A percentile compares a stretch with the other conserved stretches of the same genome.
Evolutionary conservation across 2,329 filamentous ascomycete genomes (phyloP).

Genomic region (Xylariaceae sp.): DNA sequence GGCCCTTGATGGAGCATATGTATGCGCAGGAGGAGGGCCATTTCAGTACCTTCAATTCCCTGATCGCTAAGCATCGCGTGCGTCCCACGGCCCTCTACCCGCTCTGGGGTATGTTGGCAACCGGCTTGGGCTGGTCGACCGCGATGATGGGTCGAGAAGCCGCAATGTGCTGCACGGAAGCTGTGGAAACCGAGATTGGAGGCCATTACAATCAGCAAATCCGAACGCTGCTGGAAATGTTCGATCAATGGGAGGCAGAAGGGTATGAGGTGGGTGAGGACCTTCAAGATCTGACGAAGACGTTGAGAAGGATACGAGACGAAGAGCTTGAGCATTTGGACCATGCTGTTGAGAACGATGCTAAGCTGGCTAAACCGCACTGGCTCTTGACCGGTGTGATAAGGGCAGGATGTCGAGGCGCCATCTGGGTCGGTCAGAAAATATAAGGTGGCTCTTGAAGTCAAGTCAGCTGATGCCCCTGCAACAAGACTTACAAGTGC

Average conservation of each 20-base stretch:
- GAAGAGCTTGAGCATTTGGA: conserved; percentile 97
- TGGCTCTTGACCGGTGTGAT: conserved; percentile 87
- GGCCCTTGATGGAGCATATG: conserved; percentile 95
- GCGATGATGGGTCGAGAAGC: conserved; percentile 88
- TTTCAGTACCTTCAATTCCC: conserved; percentile 79
- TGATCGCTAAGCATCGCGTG: conserved; percentile 84
- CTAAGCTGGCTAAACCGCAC: conserved; percentile 86
- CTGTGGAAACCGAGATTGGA: conserved; percentile 97
- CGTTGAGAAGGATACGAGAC: conserved; percentile 82
- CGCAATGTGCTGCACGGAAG: conserved; percentile 98
- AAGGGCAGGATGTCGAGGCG: conserved; percentile 83
- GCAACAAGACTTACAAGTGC: background rate
- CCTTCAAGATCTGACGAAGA: conserved; percentile 70
- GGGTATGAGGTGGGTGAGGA: conserved; percentile 84
- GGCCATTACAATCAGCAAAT: conserved; percentile 96
- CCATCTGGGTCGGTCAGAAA: conserved; percentile 87
- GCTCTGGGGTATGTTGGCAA: conserved; percentile 80
- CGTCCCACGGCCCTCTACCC: conserved; percentile 93
- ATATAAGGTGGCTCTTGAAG: conserved; percentile 46
- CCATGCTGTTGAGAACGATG: conserved; percentile 90
- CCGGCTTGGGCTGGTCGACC: conserved; percentile 84
- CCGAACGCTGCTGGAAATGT: conserved; percentile 77
- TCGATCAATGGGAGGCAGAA: conserved; percentile 70
- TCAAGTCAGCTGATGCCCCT: background rate
- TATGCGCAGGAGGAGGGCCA: conserved; percentile 94